phyloP scores from a whole-genome alignment of 208 protist genomes.

The Entamoeba invadens region DNA sequence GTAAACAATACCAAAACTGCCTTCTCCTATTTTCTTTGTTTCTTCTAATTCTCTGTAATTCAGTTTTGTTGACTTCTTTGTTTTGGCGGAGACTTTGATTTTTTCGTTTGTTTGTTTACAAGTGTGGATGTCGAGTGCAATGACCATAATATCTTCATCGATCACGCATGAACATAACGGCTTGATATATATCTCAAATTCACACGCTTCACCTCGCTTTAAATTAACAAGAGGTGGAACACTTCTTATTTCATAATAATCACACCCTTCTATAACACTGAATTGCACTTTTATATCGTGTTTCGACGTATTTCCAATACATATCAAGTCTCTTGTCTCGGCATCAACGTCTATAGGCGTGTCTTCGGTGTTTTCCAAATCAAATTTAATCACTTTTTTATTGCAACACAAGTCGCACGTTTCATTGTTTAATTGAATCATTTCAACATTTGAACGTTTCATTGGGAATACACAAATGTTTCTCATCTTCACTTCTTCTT shows the following conservation, averaged over 20 bases:
- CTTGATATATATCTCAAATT: background rate
- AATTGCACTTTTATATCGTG: background rate
- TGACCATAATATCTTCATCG: background rate
- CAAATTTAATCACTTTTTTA: background rate
- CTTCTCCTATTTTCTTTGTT: background rate
- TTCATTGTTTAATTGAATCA: background rate
- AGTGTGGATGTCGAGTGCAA: background rate
- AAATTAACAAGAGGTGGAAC: background rate
- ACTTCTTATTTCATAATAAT: background rate
- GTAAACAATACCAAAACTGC: background rate
- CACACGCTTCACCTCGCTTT: background rate
- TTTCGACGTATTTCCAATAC: background rate
- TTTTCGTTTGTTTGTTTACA: background rate
- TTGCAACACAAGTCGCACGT: background rate
- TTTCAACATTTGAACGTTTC: background rate
- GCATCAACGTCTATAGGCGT: background rate
- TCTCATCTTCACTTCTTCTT: background rate
- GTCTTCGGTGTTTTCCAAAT: background rate
- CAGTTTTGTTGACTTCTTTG: background rate
- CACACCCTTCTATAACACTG: background rate
- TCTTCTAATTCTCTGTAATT: background rate
- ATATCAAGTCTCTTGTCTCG: background rate
- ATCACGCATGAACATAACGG: background rate
- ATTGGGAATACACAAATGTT: background rate
- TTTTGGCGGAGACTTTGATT: background rate